Evolutionary conservation across 2,329 filamentous ascomycete species (phyloP).

Genomic region (Byssothecium circinans): DNA sequence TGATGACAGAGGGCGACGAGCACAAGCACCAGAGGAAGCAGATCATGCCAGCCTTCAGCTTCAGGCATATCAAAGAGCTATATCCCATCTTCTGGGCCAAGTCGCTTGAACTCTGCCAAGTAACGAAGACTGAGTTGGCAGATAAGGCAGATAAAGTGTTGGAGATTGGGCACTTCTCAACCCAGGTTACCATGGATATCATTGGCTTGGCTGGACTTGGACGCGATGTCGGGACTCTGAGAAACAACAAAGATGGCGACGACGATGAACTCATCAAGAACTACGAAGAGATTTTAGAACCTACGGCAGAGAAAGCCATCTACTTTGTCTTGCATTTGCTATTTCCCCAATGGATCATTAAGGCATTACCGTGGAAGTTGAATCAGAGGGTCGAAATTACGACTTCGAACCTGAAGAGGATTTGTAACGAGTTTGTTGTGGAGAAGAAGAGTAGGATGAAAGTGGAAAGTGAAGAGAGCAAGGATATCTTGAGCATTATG

Average conservation of each 20-base stretch:
- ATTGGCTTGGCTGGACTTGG: conserved; percentile 51
- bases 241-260: conserved; percentile 46
- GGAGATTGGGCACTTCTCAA: conserved; percentile 49
- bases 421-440: conserved; percentile 51
- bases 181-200: conserved; percentile 51
- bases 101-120: conserved; percentile 65
- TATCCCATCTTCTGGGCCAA: conserved; percentile 86
- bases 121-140: conserved; percentile 59
- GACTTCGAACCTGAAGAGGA: conserved; percentile 41
- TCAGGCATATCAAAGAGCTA: conserved; percentile 79
- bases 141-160: conserved; percentile 43
- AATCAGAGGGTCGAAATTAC: conserved; percentile 46
- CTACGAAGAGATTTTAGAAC: conserved; percentile 51
- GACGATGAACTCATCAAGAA: conserved; percentile 47
- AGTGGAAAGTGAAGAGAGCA: conserved; percentile 32
- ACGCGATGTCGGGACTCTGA: conserved; percentile 46
- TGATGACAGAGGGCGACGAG: conserved; percentile 54
- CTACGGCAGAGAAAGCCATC: conserved; percentile 50
- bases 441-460: conserved; percentile 51
- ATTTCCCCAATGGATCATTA: conserved; percentile 43
- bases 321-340: conserved; percentile 48
- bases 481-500: conserved; percentile 52
- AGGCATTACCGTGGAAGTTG: conserved; percentile 51
- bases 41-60: conserved; percentile 81
- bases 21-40: conserved; percentile 66